Evolutionary conservation across 75 land plant species (phyloP).

Genomic region (Sequoia sempervirens): DNA sequence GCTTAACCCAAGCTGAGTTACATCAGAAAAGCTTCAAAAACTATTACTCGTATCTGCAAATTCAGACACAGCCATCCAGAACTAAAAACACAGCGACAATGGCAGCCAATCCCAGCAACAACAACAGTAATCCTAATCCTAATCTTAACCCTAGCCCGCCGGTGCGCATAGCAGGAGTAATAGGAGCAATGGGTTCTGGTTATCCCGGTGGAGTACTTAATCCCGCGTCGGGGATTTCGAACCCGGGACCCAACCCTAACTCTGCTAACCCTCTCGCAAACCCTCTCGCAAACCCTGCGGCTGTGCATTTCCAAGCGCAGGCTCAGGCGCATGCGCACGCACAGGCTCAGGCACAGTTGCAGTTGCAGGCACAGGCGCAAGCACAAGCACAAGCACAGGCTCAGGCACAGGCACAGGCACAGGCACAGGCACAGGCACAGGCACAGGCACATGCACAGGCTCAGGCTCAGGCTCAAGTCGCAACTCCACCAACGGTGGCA

Average conservation of each 20-base stretch:
- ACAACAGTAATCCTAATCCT: neutral
- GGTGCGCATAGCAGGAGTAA: constrained; percentile 6
- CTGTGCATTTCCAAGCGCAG: constrained; percentile 5
- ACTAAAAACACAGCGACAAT: neutral
- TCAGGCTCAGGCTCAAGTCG: constrained; percentile 20
- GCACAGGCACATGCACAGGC: constrained; percentile 16
- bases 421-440: constrained; percentile 43
- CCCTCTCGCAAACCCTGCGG: neutral
- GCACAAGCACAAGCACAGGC: constrained; percentile 21
- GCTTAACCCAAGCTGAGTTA: neutral
- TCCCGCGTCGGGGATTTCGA: neutral
- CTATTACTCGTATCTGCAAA: neutral
- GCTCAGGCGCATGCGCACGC: constrained; percentile 4
- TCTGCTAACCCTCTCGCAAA: neutral
- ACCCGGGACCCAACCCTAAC: neutral
- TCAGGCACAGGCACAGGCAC: constrained; percentile 13
- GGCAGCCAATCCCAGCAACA: constrained; percentile 1
- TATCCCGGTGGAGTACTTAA: neutral
- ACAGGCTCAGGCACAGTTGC: constrained; percentile 16
- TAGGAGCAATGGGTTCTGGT: neutral
- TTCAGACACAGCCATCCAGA: neutral
- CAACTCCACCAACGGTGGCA: constrained; percentile 22
- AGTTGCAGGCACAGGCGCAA: constrained; percentile 18
- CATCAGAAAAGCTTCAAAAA: neutral
- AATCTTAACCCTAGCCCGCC: neutral